A percentile compares a stretch with the other conserved stretches of the same genome.
phyloP scores from a whole-genome alignment of 805 yeast genomes.

The Metschnikowia bowlesiae region DNA sequence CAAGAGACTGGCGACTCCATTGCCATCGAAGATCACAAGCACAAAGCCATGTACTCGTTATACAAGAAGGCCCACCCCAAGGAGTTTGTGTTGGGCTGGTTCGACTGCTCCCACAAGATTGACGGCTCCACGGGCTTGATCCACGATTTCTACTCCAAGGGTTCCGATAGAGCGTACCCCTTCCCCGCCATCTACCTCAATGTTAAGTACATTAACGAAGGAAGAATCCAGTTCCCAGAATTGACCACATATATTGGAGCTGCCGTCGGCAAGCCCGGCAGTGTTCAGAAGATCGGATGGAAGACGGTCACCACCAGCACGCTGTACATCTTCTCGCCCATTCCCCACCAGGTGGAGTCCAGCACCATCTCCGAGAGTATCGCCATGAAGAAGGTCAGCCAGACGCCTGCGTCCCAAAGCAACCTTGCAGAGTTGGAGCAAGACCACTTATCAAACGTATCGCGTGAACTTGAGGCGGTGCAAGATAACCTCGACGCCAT shows the following conservation, averaged over 20 bases:
- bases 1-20: conserved; percentile 69
- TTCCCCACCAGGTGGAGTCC: conserved; percentile 61
- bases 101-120: conserved; percentile 55
- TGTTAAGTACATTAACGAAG: conserved; percentile 51
- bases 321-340: conserved; percentile 68
- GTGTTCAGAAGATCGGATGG: conserved; percentile 38
- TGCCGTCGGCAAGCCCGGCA: conserved; percentile 55
- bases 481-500: conserved; percentile 47
- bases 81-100: conserved; percentile 82
- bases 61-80: conserved; percentile 77
- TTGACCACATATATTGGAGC: conserved; percentile 73
- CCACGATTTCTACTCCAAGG: conserved; percentile 74
- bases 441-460: conserved; percentile 40
- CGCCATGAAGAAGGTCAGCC: conserved; percentile 46
- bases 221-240: conserved; percentile 48
- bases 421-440: conserved; percentile 24
- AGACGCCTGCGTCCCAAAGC: conserved; percentile 26
- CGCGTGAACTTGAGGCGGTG: conserved; percentile 43
- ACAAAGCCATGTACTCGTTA: conserved; percentile 63
- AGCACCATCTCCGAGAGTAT: conserved; percentile 51
- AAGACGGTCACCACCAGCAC: conserved; percentile 28
- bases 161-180: conserved; percentile 65
- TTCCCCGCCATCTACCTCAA: conserved; percentile 78
- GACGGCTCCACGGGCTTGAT: conserved; percentile 72
- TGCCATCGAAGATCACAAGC: conserved; percentile 71